A percentile compares a stretch with the other conserved stretches of the same genome.
phyloP scores from a whole-genome alignment of 345 rosid genomes.

The Populus nigra region DNA sequence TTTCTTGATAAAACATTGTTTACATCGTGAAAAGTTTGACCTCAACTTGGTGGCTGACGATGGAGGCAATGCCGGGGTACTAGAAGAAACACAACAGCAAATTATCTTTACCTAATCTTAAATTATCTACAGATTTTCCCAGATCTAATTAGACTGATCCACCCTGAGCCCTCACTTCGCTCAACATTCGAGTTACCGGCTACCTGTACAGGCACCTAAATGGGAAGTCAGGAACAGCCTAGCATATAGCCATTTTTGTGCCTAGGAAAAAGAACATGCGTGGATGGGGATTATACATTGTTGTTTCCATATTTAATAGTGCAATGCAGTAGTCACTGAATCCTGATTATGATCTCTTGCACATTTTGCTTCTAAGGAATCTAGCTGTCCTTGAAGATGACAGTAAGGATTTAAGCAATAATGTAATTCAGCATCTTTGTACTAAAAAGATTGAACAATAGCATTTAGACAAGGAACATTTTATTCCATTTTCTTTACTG shows the following conservation, averaged over 20 bases:
- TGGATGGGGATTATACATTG: neutral
- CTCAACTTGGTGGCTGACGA: neutral
- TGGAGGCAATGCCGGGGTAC: neutral
- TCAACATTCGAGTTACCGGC: too few species aligned
- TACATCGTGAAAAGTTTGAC: neutral
- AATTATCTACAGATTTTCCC: neutral
- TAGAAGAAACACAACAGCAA: neutral
- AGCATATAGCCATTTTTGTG: neutral
- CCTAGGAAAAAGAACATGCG: too few species aligned
- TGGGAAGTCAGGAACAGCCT: neutral
- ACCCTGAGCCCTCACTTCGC: too few species aligned
- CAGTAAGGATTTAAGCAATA: too few species aligned
- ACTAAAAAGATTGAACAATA: neutral
- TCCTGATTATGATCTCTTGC: neutral
- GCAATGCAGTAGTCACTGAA: neutral
- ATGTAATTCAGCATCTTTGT: neutral
- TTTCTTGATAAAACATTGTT: neutral
- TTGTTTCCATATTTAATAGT: neutral
- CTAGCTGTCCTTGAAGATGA: neutral
- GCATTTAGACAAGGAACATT: neutral
- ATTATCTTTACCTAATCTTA: neutral
- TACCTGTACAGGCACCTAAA: too few species aligned
- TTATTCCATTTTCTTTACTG: neutral
- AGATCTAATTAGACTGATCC: neutral
- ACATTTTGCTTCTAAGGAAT: neutral